phyloP scores from a whole-genome alignment of 169 alveolate genomes.

The Eimeria falciformis region DNA sequence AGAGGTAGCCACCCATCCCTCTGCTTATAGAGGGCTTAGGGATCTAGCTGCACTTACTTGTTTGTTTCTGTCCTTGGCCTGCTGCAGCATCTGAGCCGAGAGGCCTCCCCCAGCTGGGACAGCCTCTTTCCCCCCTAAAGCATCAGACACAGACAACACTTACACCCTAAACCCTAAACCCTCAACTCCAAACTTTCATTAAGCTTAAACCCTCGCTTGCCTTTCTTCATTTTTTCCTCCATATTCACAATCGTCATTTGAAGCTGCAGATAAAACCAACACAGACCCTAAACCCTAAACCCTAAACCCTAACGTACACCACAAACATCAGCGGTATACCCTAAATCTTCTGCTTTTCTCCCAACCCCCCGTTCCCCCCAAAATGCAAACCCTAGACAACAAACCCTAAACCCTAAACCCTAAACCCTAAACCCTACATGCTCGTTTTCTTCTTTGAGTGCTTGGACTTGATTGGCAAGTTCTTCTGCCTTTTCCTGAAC shows the following conservation, averaged over 20 bases:
- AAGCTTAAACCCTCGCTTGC: not conserved
- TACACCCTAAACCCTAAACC: not conserved
- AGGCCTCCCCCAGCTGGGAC: not conserved
- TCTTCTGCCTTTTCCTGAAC: not conserved
- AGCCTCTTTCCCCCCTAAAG: not conserved
- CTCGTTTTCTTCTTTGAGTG: constrained; percentile 39
- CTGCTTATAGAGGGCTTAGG: too few relatives aligned
- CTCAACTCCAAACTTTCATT: not conserved
- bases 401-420: constrained; percentile 14
- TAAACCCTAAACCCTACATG: not conserved
- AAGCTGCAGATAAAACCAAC: not conserved
- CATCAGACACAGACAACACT: not conserved
- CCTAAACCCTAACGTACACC: not conserved
- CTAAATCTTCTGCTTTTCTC: not conserved
- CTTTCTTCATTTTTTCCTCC: constrained; percentile 8
- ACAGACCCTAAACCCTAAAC: not conserved
- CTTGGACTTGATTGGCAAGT: constrained; percentile 36
- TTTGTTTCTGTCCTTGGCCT: not conserved
- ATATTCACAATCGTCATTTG: constrained; percentile 8
- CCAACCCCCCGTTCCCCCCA: not conserved
- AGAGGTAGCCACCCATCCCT: too few relatives aligned
- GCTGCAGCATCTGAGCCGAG: not conserved
- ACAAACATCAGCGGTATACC: too few relatives aligned
- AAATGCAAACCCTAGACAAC: not conserved
- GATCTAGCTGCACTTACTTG: too few relatives aligned